phyloP scores from a whole-genome alignment of 202 grass and related monocot genomes.

The Zoysia matrella region DNA sequence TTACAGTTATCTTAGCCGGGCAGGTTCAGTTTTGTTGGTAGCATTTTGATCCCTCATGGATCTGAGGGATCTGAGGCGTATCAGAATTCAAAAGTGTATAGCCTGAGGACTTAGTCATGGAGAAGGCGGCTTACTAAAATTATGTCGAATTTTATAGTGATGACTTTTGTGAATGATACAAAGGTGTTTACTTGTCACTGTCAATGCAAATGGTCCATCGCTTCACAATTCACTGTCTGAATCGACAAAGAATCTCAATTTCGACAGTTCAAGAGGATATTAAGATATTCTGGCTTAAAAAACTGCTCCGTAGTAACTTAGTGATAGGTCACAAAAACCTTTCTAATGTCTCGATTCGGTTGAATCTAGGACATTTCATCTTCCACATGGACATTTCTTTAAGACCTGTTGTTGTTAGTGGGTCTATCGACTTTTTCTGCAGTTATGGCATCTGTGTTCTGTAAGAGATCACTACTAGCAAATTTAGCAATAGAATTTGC shows the following conservation, averaged over 20 bases:
- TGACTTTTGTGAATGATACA: neutral
- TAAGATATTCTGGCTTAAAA: neutral
- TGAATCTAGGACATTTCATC: slow-evolving; percentile 1
- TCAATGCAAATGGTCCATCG: neutral
- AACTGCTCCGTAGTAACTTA: neutral
- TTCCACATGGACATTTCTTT: neutral
- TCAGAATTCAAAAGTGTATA: neutral
- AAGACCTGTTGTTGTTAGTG: neutral
- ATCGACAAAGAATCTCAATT: neutral
- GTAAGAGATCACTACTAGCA: neutral
- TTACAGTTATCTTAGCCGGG: neutral
- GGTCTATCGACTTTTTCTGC: neutral
- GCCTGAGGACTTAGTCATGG: neutral
- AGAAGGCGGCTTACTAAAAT: neutral
- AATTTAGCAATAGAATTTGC: neutral
- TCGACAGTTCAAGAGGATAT: neutral
- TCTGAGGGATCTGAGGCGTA: neutral
- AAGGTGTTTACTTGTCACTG: neutral
- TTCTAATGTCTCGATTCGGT: neutral
- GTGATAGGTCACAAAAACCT: neutral
- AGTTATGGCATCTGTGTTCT: neutral
- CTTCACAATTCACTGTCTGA: neutral
- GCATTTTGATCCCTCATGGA: neutral
- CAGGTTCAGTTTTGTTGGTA: neutral
- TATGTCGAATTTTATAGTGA: neutral